Evolutionary conservation across 192 early-diverging fungal species (phyloP), one percentile per base, ranked within the genome.

Genomic region (Backusella morwellensis): DNA sequence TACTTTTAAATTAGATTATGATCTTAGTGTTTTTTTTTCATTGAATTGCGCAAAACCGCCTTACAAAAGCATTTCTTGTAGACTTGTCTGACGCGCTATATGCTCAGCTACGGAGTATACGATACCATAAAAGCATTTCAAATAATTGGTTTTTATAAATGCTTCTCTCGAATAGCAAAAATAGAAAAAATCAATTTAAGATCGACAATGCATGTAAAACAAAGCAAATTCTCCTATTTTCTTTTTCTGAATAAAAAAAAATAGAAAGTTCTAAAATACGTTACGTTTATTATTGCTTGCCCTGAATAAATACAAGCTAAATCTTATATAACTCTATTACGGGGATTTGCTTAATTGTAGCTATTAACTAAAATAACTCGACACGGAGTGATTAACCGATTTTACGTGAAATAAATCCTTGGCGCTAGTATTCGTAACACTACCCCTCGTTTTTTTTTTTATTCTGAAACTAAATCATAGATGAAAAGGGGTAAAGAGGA

Each of bases 131-230:
- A 11, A 63, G 9, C 9, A 26, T 12, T 63, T 59, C 23, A 23
- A 23, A 26, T 59, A 21, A 59, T 59, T 11, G 4, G 54, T 21
- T 26, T 59, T 59, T 59, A 59, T 63, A 11, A 14, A 63, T 29
- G 21, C 2, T 12, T 63, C 23, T 63, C 23, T 63, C 23, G 56
- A 63, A 63, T 4, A 26, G n/a, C 56, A 12, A 29, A 29, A 63
- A 63, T 26, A 26, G 26, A 17, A 29, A 63, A 63, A 29, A 63
- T 63, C 56, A 63, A 63, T 26, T 12, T 12, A 23, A 12, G 56
- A 63, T 63, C 56, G 56, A 63, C 56, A 63, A 63, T 63, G 56
- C 56, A 63, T 23, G 23, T 63, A 63, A 56, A 56, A 56, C 54
- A 23, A 6, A 56, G n/a, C 8, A 56, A 23, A 56, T 23, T n/a